phyloP scores from a whole-genome alignment of 139 green algal species.

The Coelastrella sp. region DNA sequence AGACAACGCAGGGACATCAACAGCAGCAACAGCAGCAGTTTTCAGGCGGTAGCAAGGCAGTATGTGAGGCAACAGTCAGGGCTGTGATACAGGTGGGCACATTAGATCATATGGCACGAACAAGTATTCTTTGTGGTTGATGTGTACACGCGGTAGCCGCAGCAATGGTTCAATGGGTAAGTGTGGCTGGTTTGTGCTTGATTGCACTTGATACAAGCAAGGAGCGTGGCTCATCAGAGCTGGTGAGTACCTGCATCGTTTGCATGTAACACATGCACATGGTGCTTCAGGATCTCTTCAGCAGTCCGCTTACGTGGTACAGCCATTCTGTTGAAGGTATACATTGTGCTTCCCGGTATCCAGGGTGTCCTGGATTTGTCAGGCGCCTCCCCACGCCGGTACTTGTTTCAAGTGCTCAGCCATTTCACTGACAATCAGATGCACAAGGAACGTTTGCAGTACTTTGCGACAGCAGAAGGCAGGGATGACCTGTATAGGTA shows the following conservation, averaged over 20 bases:
- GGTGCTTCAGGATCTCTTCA: too few relatives aligned
- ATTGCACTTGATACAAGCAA: too few relatives aligned
- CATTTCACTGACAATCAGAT: slow-evolving; percentile 62
- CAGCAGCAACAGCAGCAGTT: background rate
- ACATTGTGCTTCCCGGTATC: too few relatives aligned
- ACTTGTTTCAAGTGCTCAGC: slow-evolving; percentile 90
- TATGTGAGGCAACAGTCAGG: slow-evolving; percentile 9
- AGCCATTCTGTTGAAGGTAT: too few relatives aligned
- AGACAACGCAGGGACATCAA: background rate
- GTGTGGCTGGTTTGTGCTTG: too few relatives aligned
- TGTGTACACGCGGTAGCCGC: too few relatives aligned
- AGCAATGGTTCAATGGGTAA: too few relatives aligned
- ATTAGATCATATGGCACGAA: background rate
- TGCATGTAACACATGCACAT: too few relatives aligned
- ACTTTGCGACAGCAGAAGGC: slow-evolving; percentile 86
- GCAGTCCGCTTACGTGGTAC: too few relatives aligned
- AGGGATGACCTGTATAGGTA: slow-evolving; percentile 82
- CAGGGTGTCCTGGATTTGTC: slow-evolving; percentile 85
- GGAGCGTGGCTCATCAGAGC: too few relatives aligned
- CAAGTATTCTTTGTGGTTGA: background rate
- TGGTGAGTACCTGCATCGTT: too few relatives aligned
- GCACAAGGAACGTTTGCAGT: slow-evolving; percentile 84
- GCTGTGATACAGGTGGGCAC: slow-evolving; percentile 42
- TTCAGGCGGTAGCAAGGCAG: slow-evolving; percentile 29
- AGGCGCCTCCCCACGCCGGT: slow-evolving; percentile 82